These are phyloP conservation scores for Phaeodactylum tricornutum DNA, from an alignment of 108 stramenopile genomes.

Conservation along the genomic window DNA sequence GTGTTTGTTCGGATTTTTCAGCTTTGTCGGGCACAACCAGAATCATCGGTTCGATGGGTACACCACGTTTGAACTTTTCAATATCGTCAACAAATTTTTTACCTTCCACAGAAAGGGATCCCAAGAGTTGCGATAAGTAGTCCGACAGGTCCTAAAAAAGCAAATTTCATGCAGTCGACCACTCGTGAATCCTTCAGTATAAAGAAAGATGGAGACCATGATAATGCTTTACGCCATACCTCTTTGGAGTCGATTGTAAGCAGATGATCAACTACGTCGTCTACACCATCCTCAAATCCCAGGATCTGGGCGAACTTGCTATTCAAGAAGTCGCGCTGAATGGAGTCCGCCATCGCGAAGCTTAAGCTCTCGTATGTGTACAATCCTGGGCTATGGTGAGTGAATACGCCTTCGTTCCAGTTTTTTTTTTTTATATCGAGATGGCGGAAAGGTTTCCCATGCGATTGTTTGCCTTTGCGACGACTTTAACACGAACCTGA, in stretches of 20 bases:
- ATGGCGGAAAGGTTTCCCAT: no score
- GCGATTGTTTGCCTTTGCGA: no score
- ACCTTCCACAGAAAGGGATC: conserved; percentile 9
- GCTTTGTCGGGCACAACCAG: neutral
- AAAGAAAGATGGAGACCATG: neutral
- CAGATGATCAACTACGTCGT: conserved; percentile 48
- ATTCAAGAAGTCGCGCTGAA: neutral
- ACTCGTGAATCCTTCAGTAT: neutral
- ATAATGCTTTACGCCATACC: conserved; percentile 8
- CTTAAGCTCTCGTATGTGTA: no score
- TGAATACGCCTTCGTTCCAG: no score
- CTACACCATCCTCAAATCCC: conserved; percentile 37
- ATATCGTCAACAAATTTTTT: conserved; percentile 28
- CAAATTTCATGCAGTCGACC: neutral
- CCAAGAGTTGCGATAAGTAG: conserved; percentile 35
- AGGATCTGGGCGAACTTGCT: conserved; percentile 21
- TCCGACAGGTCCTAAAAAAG: conserved; percentile 26
- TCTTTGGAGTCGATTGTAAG: conserved; percentile 38
- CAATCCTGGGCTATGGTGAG: no score
- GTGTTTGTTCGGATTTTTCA: neutral
- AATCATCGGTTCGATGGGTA: neutral
- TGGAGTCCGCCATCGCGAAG: no score
- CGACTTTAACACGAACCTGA: no score
- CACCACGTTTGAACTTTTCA: conserved; percentile 24
- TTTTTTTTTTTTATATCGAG: no score